Conservation (phyloP, 164 flowering plant species). For the Magnolia sinica region DNA sequence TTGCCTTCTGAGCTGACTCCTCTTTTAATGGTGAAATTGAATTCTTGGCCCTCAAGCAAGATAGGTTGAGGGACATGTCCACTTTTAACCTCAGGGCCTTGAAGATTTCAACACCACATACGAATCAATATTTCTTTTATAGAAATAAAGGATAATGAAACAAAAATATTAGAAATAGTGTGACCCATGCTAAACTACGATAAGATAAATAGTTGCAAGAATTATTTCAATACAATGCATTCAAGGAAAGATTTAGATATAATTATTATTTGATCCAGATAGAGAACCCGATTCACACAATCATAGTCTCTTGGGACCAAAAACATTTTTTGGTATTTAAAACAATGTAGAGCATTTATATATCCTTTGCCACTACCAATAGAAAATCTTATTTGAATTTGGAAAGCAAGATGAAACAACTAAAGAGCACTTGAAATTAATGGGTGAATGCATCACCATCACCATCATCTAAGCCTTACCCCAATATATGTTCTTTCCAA, state of each 20-base stretch:
- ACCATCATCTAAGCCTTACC: too few relatives aligned
- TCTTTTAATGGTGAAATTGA: conserved; percentile 85
- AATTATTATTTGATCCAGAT: too few relatives aligned
- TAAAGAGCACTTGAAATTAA: too few relatives aligned
- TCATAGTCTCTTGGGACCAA: not conserved
- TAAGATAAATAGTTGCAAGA: not conserved
- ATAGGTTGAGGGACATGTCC: conserved; percentile 95
- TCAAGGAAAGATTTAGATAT: too few relatives aligned
- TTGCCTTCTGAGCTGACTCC: conserved; percentile 78
- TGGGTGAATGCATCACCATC: too few relatives aligned
- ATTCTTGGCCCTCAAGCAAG: conserved; percentile 75
- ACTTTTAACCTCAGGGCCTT: conserved; percentile 98
- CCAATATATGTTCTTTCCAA: too few relatives aligned
- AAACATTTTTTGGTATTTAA: too few relatives aligned
- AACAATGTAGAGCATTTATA: too few relatives aligned
- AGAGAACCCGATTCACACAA: not conserved
- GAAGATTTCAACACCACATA: conserved; percentile 8
- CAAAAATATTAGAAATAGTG: not conserved
- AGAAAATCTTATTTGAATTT: too few relatives aligned
- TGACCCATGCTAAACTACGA: not conserved
- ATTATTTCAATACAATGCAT: not conserved
- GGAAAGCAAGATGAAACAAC: too few relatives aligned
- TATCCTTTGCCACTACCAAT: too few relatives aligned
- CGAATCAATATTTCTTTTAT: not conserved
- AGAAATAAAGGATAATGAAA: not conserved